These are phyloP conservation scores for Leucoagaricus sp. DNA, from an alignment of 1,284 basidiomycete species.

Conservation along the genomic window DNA sequence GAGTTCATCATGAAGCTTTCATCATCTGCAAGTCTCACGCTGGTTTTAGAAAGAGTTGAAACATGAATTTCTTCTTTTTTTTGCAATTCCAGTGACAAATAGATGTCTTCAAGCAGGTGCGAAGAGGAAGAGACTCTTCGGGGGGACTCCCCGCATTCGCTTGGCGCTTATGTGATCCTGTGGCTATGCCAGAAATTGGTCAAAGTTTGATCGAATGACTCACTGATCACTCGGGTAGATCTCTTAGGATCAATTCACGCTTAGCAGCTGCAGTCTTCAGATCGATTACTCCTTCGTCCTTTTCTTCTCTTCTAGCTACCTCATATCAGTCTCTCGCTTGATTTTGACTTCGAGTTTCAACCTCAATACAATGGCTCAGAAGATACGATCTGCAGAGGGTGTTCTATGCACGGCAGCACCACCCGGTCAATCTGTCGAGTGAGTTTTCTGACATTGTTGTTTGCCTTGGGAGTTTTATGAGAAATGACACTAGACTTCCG, in stretches of 20 bases:
- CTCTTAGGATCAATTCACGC: neutral
- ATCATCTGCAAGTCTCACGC: too few species aligned
- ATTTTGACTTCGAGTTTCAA: neutral
- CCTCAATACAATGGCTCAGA: conserved; percentile 54
- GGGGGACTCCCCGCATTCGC: too few species aligned
- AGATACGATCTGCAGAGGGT: conserved; percentile 63
- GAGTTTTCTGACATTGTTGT: conserved; percentile 20
- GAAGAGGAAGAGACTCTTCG: too few species aligned
- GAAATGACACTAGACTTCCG: conserved; percentile 62
- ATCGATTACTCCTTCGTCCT: conserved; percentile 18
- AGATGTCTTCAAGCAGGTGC: too few species aligned
- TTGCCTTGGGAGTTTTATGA: conserved; percentile 20
- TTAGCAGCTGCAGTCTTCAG: neutral
- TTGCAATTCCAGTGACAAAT: too few species aligned
- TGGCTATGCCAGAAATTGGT: conserved; percentile 1
- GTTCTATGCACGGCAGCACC: conserved; percentile 57
- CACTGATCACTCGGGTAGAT: conserved; percentile 10
- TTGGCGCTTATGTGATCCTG: neutral
- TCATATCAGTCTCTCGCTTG: too few species aligned
- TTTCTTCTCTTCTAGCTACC: too few species aligned
- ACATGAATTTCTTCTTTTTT: too few species aligned
- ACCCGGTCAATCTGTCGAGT: conserved; percentile 53
- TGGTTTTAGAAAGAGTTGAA: too few species aligned
- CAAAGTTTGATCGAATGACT: neutral
- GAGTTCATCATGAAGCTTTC: too few species aligned